phyloP scores from a whole-genome alignment of 768 basidiomycete genomes.

The Macrocybe gigantea region DNA sequence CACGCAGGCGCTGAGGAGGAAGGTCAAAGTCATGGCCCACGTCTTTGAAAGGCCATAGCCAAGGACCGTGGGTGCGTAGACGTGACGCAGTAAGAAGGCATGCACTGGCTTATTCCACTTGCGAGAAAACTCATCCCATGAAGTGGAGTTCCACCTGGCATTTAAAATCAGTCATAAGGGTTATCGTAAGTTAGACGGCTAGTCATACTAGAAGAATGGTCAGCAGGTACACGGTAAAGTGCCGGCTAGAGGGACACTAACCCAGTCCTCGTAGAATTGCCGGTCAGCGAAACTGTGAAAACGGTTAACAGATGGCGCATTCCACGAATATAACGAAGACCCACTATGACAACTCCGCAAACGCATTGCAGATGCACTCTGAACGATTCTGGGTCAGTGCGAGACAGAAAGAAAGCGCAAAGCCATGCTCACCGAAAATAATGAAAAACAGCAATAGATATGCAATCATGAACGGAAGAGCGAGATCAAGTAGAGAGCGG shows the following conservation, averaged over 20 bases:
- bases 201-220: constrained; percentile 8
- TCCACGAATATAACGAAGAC: constrained; percentile 13
- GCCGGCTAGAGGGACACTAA: constrained; percentile 20
- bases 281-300: constrained; percentile 83
- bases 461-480: constrained; percentile 90
- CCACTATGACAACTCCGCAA: constrained; percentile 88
- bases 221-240: neutral
- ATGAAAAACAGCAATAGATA: constrained; percentile 86
- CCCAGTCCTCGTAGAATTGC: constrained; percentile 97
- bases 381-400: neutral
- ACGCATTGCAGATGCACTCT: constrained; percentile 97
- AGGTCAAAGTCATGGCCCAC: constrained; percentile 89
- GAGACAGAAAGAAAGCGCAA: neutral
- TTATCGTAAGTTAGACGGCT: too few relatives aligned
- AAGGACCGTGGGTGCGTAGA: constrained; percentile 85
- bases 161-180: neutral
- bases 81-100: constrained; percentile 88
- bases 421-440: constrained; percentile 57
- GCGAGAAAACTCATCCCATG: constrained; percentile 95
- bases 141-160: constrained; percentile 88
- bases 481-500: constrained; percentile 75
- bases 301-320: neutral
- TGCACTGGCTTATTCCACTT: constrained; percentile 99
- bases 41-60: constrained; percentile 69
- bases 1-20: constrained; percentile 81